These are phyloP conservation scores for Pseudevernia furfuracea DNA, from an alignment of 495 filamentous ascomycete species.

Conservation along the genomic window DNA sequence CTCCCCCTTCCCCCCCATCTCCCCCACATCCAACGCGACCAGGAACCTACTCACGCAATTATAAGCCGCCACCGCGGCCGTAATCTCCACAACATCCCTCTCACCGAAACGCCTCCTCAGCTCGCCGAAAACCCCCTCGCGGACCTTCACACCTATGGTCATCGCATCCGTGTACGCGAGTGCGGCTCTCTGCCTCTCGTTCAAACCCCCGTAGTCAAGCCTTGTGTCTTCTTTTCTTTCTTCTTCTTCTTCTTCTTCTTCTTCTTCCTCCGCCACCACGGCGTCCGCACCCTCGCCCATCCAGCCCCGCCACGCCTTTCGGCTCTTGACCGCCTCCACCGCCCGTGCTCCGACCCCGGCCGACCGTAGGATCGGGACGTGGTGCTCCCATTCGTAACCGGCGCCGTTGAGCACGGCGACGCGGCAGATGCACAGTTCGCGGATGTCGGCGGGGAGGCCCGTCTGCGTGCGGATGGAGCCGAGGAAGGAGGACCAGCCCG, in stretches of 20 bases:
- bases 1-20: constrained; percentile 37
- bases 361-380: constrained; percentile 53
- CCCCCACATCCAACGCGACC: constrained; percentile 72
- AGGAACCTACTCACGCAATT: constrained; percentile 83
- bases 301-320: constrained; percentile 17
- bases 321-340: constrained; percentile 6
- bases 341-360: constrained; percentile 24
- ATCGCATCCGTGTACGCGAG: constrained; percentile 68
- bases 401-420: constrained; percentile 67
- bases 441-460: constrained; percentile 47
- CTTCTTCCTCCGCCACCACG: constrained; percentile 27
- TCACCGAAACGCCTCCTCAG: constrained; percentile 54
- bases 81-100: constrained; percentile 68
- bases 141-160: constrained; percentile 57
- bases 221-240: constrained; percentile 17
- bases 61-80: constrained; percentile 71
- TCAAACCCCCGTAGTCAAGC: constrained; percentile 45
- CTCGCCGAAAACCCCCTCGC: constrained; percentile 53
- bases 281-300: neutral
- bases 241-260: constrained; percentile 24
- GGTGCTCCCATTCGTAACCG: constrained; percentile 73
- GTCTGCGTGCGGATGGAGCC: constrained; percentile 65
- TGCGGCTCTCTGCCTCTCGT: constrained; percentile 54
- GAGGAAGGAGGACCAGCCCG: constrained; percentile 77
- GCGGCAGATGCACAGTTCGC: constrained; percentile 66